Evolutionary conservation across 23 red algal species (phyloP).

Genomic region (Gracilaria caudata): DNA sequence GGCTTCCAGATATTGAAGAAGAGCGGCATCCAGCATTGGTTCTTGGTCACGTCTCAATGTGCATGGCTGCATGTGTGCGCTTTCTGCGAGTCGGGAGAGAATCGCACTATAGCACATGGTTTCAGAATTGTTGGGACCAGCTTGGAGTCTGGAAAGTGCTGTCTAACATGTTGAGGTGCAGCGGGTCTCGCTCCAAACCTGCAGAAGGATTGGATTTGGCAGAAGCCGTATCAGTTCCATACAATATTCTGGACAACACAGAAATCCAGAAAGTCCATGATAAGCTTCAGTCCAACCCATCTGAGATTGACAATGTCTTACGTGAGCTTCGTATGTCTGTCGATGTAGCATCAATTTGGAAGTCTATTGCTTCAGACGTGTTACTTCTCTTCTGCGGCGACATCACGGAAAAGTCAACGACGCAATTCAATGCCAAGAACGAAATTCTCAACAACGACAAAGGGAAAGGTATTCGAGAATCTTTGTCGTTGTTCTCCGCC

Average conservation of each 20-base stretch:
- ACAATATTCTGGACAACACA: background rate
- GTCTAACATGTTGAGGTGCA: slow-evolving; percentile 47
- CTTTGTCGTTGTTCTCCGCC: slow-evolving; percentile 35
- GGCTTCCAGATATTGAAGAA: slow-evolving; percentile 16
- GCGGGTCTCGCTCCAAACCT: slow-evolving; percentile 12
- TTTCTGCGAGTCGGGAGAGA: slow-evolving; percentile 59
- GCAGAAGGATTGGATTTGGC: slow-evolving; percentile 42
- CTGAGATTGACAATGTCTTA: background rate
- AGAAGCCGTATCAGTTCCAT: slow-evolving; percentile 31
- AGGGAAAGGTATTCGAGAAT: background rate
- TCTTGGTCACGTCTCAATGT: slow-evolving; percentile 30
- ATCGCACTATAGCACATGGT: slow-evolving; percentile 54
- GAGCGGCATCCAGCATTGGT: background rate
- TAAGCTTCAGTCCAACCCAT: background rate
- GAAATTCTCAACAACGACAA: background rate
- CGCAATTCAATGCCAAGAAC: background rate
- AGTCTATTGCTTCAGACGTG: slow-evolving; percentile 49
- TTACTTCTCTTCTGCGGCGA: slow-evolving; percentile 41
- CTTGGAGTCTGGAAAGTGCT: slow-evolving; percentile 53
- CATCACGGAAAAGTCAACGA: slow-evolving; percentile 22
- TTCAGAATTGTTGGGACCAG: slow-evolving; percentile 48
- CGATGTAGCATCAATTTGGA: slow-evolving; percentile 48
- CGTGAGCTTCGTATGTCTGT: slow-evolving; percentile 21
- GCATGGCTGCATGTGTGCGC: slow-evolving; percentile 60
- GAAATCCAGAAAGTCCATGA: slow-evolving; percentile 15